These are phyloP conservation scores for Microdochium bolleyi DNA, from an alignment of 2,329 filamentous ascomycete species.

Conservation along the genomic window DNA sequence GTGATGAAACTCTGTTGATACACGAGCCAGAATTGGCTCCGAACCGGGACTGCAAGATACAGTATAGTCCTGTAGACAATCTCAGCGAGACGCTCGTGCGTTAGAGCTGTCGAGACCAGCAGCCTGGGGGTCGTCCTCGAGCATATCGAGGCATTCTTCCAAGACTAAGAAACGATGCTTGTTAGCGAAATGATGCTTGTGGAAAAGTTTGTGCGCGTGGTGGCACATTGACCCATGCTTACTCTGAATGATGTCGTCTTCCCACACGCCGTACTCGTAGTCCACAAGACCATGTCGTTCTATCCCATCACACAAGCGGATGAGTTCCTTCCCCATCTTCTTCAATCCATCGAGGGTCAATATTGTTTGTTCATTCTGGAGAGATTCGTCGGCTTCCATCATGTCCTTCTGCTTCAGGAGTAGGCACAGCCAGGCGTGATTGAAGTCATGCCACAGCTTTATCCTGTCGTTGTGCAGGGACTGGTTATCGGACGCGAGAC, in stretches of 20 bases:
- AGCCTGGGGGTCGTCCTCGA: too few relatives aligned
- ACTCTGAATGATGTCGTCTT: slow-evolving; percentile 85
- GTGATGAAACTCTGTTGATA: too few relatives aligned
- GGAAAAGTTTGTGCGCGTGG: background rate
- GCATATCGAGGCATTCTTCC: background rate
- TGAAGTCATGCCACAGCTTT: slow-evolving; percentile 89
- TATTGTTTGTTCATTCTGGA: slow-evolving; percentile 51
- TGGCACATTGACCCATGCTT: slow-evolving; percentile 8
- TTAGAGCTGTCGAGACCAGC: too few relatives aligned
- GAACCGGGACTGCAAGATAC: too few relatives aligned
- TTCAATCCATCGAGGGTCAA: slow-evolving; percentile 63
- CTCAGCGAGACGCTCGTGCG: too few relatives aligned
- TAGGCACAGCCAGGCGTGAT: slow-evolving; percentile 80
- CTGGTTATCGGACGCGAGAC: slow-evolving; percentile 77
- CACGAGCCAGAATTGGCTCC: too few relatives aligned
- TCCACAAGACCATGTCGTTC: slow-evolving; percentile 93
- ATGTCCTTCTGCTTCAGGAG: slow-evolving; percentile 79
- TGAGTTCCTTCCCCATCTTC: slow-evolving; percentile 73
- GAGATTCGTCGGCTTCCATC: slow-evolving; percentile 49
- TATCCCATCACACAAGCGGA: slow-evolving; percentile 75
- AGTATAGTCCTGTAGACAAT: too few relatives aligned
- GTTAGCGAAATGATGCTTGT: background rate
- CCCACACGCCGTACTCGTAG: slow-evolving; percentile 95
- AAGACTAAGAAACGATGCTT: background rate
- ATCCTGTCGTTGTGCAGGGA: slow-evolving; percentile 67